A percentile compares a stretch with the other conserved stretches of the same genome.
Evolutionary conservation across 805 yeast genomes (phyloP).

Genomic region (Isabelozyma heimii): DNA sequence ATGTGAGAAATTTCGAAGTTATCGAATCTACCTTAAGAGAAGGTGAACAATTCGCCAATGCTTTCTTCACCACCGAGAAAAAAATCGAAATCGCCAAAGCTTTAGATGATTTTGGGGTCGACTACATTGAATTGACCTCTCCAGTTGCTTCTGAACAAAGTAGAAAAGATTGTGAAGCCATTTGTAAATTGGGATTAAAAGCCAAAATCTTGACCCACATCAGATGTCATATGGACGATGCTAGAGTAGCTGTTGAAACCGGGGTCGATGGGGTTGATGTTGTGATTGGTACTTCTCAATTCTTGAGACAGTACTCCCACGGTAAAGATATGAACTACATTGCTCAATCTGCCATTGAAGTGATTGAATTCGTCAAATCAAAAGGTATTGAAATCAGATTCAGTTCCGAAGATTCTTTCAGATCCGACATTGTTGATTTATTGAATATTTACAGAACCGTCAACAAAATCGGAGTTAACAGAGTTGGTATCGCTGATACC

Average conservation of each 20-base stretch:
- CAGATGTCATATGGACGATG: conserved; percentile 99
- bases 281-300: conserved; percentile 95
- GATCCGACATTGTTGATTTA: conserved; percentile 93
- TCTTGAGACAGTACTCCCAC: conserved; percentile 89
- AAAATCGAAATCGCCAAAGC: conserved; percentile 97
- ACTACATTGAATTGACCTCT: conserved; percentile 94
- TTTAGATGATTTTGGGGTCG: conserved; percentile 95
- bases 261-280: conserved; percentile 99
- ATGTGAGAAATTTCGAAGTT: conserved; percentile 83
- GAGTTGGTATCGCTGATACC: conserved; percentile 99
- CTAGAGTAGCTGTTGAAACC: conserved; percentile 93
- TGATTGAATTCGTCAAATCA: conserved; percentile 93
- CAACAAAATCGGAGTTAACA: conserved; percentile 94
- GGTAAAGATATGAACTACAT: conserved; percentile 99
- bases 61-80: conserved; percentile 91
- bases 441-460: conserved; percentile 95
- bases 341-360: conserved; percentile 94
- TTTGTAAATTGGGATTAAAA: conserved; percentile 93
- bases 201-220: conserved; percentile 96
- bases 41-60: conserved; percentile 98
- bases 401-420: conserved; percentile 95
- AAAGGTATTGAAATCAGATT: conserved; percentile 97
- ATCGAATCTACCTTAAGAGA: conserved; percentile 96
- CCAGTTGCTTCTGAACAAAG: conserved; percentile 98
- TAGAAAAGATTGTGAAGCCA: conserved; percentile 92